Evolutionary conservation across 257 asterid genomes (phyloP), one percentile per base, ranked within the genome.

Genomic region (Nicotiana tabacum): DNA sequence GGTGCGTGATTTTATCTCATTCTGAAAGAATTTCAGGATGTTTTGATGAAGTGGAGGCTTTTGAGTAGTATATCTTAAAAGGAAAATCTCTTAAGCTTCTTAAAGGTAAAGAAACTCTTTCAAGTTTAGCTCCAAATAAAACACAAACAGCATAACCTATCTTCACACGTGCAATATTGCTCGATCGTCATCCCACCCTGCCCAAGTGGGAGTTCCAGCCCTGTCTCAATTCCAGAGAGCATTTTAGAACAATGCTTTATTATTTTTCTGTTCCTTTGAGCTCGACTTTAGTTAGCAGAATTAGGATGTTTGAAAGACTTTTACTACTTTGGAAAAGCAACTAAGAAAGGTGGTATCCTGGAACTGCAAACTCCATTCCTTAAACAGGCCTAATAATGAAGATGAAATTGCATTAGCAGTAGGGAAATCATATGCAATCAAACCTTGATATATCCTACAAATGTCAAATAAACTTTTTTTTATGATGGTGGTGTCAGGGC

Each of bases 1-100:
- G 46, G 64, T 76, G 64, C 64, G 29, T 76, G 39, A 76, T n/a
- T 51, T 48, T 51, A 76, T 61, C 80, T 74, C 80, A 51, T 51
- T 51, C 4, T 16, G 4, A 76, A 76, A 76, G 27, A 76, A 51
- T 1, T 27, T 76, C 64, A 51, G 64, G 46, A 76, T 27, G 43
- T 51, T 51, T 51, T 76, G 79, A 74, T 51, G 64, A 76, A 51
- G 64, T 51, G 64, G 80, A 27, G 61, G 4, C 15, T 76, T 76
- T 76, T 51, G 29, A 1, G 46, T 4, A 51, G 80, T 76, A 48
- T n/a, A 0, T 51, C 43, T 27, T 29, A 51, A 51, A 51, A 76
- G 80, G 80, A 27, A 76, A 76, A 8, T 27, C 61, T 46, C 24
- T 72, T 72, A 29, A 51, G 64, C 64, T 51, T 55, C 46, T 76